Conservation (phyloP, 2,329 filamentous ascomycete genomes). For the Alternaria alternata region DNA sequence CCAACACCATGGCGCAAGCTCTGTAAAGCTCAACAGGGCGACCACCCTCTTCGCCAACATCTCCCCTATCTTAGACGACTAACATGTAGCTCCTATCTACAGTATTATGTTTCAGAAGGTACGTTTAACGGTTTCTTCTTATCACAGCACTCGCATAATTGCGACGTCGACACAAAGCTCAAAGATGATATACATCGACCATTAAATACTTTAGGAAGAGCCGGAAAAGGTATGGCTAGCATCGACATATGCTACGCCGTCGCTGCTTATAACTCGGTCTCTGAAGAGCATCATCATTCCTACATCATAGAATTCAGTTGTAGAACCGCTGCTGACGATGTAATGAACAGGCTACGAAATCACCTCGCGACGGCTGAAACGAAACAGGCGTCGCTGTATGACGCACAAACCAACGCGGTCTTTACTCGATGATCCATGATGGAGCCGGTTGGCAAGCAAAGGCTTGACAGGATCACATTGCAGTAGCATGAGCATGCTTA, state of each 20-base stretch:
- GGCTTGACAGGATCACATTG: not conserved
- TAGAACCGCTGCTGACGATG: constrained; percentile 8
- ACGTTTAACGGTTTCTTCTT: constrained; percentile 15
- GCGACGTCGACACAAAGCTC: constrained; percentile 21
- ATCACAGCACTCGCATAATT: constrained; percentile 8
- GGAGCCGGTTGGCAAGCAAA: not conserved
- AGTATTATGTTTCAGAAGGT: constrained; percentile 8
- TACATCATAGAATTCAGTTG: not conserved
- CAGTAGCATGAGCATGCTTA: not conserved
- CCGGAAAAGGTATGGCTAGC: constrained; percentile 61
- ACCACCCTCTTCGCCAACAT: not conserved
- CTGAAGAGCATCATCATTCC: constrained; percentile 44
- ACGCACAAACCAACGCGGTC: not conserved
- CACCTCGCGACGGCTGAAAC: not conserved
- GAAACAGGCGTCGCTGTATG: not conserved
- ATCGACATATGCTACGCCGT: constrained; percentile 60
- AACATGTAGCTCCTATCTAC: not conserved
- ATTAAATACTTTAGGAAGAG: constrained; percentile 59
- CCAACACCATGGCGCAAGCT: not conserved
- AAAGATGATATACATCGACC: constrained; percentile 50
- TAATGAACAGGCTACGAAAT: not conserved
- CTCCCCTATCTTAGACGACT: not conserved
- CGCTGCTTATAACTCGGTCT: constrained; percentile 60
- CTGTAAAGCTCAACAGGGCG: not conserved
- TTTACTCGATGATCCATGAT: not conserved